Evolutionary conservation across 2,329 filamentous ascomycete species (phyloP).

Genomic region (Epichloe coenophiala): DNA sequence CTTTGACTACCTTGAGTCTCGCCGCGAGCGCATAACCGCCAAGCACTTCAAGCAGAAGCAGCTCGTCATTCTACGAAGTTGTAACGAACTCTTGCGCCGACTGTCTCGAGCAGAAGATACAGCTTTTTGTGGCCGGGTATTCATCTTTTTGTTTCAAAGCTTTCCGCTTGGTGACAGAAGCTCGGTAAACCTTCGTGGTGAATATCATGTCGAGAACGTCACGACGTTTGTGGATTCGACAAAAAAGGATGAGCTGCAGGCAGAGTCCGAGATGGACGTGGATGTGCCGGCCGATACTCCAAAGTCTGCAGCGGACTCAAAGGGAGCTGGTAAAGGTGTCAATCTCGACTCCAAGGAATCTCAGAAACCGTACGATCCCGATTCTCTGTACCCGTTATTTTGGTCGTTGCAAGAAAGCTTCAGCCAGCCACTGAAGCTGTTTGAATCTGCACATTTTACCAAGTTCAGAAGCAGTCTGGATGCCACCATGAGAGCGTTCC

Average conservation of each 20-base stretch:
- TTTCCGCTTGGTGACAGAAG: slow-evolving; percentile 95
- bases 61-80: slow-evolving; percentile 79
- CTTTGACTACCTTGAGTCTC: slow-evolving; percentile 90
- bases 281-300: slow-evolving; percentile 34
- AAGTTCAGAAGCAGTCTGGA: slow-evolving; percentile 71
- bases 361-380: slow-evolving; percentile 47
- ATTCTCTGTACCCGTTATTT: slow-evolving; percentile 76
- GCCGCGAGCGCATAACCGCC: slow-evolving; percentile 75
- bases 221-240: slow-evolving; percentile 56
- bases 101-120: slow-evolving; percentile 94
- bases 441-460: slow-evolving; percentile 56
- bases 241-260: slow-evolving; percentile 12
- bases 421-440: slow-evolving; percentile 75
- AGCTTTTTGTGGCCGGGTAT: slow-evolving; percentile 91
- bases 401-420: slow-evolving; percentile 90
- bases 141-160: slow-evolving; percentile 97
- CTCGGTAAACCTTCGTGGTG: slow-evolving; percentile 88
- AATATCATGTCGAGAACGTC: slow-evolving; percentile 91
- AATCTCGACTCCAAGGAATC: slow-evolving; percentile 28
- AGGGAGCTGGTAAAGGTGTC: slow-evolving; percentile 24
- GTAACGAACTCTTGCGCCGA: slow-evolving; percentile 86
- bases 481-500: slow-evolving; percentile 45
- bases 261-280: slow-evolving; percentile 44
- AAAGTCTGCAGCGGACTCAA: slow-evolving; percentile 11
- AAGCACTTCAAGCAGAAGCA: slow-evolving; percentile 72